phyloP scores from a whole-genome alignment of 805 yeast species.

The Candida broadrunensis region DNA sequence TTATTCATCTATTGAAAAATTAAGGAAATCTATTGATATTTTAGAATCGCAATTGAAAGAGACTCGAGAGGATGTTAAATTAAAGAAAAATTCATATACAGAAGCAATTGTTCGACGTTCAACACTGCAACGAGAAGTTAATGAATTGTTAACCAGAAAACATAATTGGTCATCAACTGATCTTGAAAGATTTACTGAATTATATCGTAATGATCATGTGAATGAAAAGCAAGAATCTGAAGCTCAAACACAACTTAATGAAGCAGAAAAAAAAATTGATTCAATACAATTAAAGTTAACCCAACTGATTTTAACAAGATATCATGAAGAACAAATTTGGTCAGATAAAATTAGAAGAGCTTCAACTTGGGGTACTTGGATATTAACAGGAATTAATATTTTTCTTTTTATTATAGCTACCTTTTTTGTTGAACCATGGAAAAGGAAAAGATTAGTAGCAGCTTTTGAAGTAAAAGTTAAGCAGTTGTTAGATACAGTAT shows the following conservation, averaged over 20 bases:
- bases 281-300: conserved; percentile 66
- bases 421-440: conserved; percentile 91
- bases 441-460: conserved; percentile 72
- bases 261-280: conserved; percentile 63
- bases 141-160: conserved; percentile 82
- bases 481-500: conserved; percentile 22
- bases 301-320: conserved; percentile 77
- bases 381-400: conserved; percentile 83
- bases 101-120: conserved; percentile 64
- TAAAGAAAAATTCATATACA: conserved; percentile 49
- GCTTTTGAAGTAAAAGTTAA: conserved; percentile 81
- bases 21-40: conserved; percentile 59
- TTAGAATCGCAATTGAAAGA: conserved; percentile 51
- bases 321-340: conserved; percentile 98
- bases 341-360: conserved; percentile 92
- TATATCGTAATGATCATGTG: conserved; percentile 78
- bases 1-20: conserved; percentile 71
- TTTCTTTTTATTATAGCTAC: conserved; percentile 78
- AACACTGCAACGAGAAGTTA: conserved; percentile 76
- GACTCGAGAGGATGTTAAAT: conserved; percentile 47
- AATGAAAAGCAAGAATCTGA: conserved; percentile 59
- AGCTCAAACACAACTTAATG: conserved; percentile 46
- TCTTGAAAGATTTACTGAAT: conserved; percentile 75
- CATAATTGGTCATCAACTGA: conserved; percentile 78
- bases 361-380: conserved; percentile 95